Percentiles rank a stretch among this genome's conserved stretches.
These are phyloP conservation scores for Aspergillus caelatus DNA, from an alignment of 2,329 filamentous ascomycete genomes.

Conservation along the genomic window DNA sequence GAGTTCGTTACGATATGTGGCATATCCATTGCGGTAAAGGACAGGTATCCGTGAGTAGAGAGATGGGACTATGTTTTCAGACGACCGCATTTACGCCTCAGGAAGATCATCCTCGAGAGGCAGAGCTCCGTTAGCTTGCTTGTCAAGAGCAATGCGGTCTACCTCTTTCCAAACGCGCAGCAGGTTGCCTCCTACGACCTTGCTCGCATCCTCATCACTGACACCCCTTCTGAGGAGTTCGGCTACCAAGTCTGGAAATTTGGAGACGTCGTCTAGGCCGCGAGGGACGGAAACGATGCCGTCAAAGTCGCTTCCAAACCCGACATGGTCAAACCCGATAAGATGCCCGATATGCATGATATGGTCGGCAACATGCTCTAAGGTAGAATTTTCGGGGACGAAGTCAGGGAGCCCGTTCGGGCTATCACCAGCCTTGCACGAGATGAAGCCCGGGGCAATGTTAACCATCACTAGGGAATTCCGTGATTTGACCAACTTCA, in stretches of 20 bases:
- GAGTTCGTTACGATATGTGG: background rate
- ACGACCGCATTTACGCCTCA: too few species aligned
- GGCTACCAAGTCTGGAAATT: slow-evolving; percentile 76
- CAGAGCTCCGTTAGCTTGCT: slow-evolving; percentile 61
- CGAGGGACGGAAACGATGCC: slow-evolving; percentile 62
- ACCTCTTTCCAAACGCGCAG: slow-evolving; percentile 82
- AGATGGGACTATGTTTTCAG: fast-evolving
- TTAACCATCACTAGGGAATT: slow-evolving; percentile 89
- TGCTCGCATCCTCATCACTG: slow-evolving; percentile 71
- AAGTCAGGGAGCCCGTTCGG: slow-evolving; percentile 68
- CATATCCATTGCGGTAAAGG: background rate
- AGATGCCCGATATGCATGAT: slow-evolving; percentile 78
- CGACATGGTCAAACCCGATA: slow-evolving; percentile 86
- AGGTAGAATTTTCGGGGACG: slow-evolving; percentile 69
- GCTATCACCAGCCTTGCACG: slow-evolving; percentile 65
- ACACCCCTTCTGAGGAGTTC: slow-evolving; percentile 75
- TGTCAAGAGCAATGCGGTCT: slow-evolving; percentile 67
- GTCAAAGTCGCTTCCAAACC: slow-evolving; percentile 88
- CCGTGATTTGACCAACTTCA: slow-evolving; percentile 72
- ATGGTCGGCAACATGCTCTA: slow-evolving; percentile 78
- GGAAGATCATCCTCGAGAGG: slow-evolving; percentile 46
- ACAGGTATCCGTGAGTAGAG: background rate
- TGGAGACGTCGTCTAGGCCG: slow-evolving; percentile 82
- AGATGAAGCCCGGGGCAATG: slow-evolving; percentile 80
- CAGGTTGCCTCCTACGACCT: slow-evolving; percentile 78